Base-by-base conservation (phyloP, 169 alveolate species). In the Cryptosporidium bovis region DNA sequence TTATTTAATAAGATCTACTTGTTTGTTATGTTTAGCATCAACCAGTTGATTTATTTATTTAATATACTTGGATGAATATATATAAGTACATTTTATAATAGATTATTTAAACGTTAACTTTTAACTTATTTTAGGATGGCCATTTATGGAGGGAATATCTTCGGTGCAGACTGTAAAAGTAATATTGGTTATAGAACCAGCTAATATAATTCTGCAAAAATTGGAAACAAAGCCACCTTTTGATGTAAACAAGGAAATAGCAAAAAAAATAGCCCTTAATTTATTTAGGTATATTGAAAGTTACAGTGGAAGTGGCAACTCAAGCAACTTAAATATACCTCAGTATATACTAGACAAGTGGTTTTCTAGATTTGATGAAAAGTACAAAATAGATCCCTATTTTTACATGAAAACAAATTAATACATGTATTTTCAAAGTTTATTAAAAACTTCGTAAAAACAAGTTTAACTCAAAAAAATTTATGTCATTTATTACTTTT, bases 381-480 rank as follows among this genome's bases (percentile, higher is more conserved):
- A 94, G 91, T 95, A 93, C 91, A 95, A 93, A 51, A 65, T 91
- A 27, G 98, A 95, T 55, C 98, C 97, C 33, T 93, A 95, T 83
- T 95, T 94, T 82, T 93, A 94, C 53, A 91, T 91, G 83, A 93
- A 95, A 53, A 92, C 96, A 15, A 91, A 90, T 40, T 90, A 66
- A 50, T 55, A n/a, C 27, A 24, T 24, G 27, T 24, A 24, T 4
- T 15, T 12, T 66, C 16, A 0, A 3, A 58, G 5, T 24, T 58
- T 13, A 27, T 58, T 4, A 58, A 58, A n/a, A n/a, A n/a, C n/a
- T n/a, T n/a, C n/a, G n/a, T n/a, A n/a, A n/a, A 10, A 27, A 7
- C 13, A 24, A 24, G 27, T 24, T 1, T 2, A 50, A 15, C 58
- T 50, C 58, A 50, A 15, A 50, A 50, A 50, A 15, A 50, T 1